Evolutionary conservation across 805 yeast species (phyloP), one percentile per base, ranked within the genome.

Genomic region (Hanseniaspora occidentalis): DNA sequence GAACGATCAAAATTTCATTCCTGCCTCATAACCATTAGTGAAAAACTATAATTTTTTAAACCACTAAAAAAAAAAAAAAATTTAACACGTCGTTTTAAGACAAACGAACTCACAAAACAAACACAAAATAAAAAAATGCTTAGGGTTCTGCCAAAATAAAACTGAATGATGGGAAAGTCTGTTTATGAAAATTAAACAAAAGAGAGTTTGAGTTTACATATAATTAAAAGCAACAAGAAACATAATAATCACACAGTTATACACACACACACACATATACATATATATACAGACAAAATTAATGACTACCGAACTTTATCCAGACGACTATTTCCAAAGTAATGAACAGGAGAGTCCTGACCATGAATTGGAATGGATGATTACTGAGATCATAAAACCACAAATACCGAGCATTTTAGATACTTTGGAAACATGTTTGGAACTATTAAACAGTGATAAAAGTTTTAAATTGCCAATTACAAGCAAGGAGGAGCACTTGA

Each of bases 401-500:
- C 71, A 67, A 42, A 42, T 73, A 18, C 76, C 76, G 5, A 57
- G 61, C 19, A 54, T 73, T 1, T 52, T 60, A 22, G 77, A 71
- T 26, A 65, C 67, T 9, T 56, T 73, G 13, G 49, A 49, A 17
- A 50, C 54, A 18, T 71, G 77, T 45, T 47, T 69, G 1, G 60
- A 59, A 3, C 52, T 64, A 43, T 47, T 72, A 24, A 53, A 59
- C 0, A 64, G 65, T 35, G 52, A 59, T 9, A 60, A 60, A 9
- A 58, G 69, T 11, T 66, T 75, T 39, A 77, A 71, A 42, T 61
- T 80, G 38, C 82, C 86, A 0, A 57, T 80, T 13, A 33, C 36
- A 19, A 33, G 14, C 10, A 33, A 33, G 19, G 36, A 33, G 5
- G 23, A 33, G 8, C n/a, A n/a, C n/a, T n/a, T n/a, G n/a, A n/a